Percentiles rank a stretch among this genome's conserved stretches.
Evolutionary conservation across 768 basidiomycete species (phyloP).

Genomic region (Lactifluus volemus): DNA sequence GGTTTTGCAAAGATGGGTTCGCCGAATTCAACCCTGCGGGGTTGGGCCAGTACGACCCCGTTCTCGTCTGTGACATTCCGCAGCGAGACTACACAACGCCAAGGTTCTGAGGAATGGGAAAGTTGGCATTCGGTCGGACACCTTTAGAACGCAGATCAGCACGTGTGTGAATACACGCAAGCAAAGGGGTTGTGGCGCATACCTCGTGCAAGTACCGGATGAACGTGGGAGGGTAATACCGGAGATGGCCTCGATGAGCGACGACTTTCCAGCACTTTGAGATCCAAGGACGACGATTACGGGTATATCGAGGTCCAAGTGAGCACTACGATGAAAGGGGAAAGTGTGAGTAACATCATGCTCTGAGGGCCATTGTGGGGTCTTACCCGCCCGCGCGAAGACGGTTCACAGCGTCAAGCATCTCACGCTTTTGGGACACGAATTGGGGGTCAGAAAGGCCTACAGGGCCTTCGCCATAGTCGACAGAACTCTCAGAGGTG

Average conservation of each 20-base stretch:
- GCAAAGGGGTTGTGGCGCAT: background rate
- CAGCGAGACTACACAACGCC: conserved; percentile 30
- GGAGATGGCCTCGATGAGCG: conserved; percentile 69
- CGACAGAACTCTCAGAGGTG: background rate
- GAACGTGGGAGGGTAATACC: conserved; percentile 63
- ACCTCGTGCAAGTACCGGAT: conserved; percentile 73
- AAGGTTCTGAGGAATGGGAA: conserved; percentile 23
- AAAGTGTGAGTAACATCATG: conserved; percentile 2
- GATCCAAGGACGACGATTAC: conserved; percentile 65
- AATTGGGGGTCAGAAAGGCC: conserved; percentile 44
- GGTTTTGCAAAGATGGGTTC: conserved; percentile 39
- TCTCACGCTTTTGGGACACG: conserved; percentile 35
- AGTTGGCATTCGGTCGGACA: conserved; percentile 33
- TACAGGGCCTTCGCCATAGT: conserved; percentile 26
- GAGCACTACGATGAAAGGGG: conserved; percentile 35
- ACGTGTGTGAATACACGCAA: background rate
- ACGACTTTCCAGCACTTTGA: conserved; percentile 71
- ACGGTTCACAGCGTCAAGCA: conserved; percentile 53
- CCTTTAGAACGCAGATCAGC: conserved; percentile 16
- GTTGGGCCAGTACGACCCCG: conserved; percentile 29
- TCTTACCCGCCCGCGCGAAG: conserved; percentile 53
- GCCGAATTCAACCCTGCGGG: conserved; percentile 23
- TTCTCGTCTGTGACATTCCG: conserved; percentile 25
- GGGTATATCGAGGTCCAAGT: conserved; percentile 63
- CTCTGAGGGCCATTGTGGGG: background rate